phyloP scores from a whole-genome alignment of 805 yeast genomes.

The Teunomyces aglyptinius region DNA sequence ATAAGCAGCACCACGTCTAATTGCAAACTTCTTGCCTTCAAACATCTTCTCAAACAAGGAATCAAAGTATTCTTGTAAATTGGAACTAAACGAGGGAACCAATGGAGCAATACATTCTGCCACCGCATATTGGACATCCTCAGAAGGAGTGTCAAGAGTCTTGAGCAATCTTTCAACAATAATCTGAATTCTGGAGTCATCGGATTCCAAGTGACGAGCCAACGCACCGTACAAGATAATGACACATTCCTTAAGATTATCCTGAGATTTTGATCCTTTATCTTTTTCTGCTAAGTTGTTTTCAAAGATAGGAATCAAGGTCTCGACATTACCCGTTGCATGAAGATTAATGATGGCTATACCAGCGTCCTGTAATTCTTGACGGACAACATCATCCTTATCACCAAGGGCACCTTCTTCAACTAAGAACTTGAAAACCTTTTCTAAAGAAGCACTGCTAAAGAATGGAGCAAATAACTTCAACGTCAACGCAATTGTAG shows the following conservation, averaged over 20 bases:
- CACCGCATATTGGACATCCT: slow-evolving; percentile 84
- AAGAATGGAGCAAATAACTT: slow-evolving; percentile 54
- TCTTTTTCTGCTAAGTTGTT: slow-evolving; percentile 52
- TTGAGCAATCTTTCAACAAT: slow-evolving; percentile 68
- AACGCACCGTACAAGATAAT: slow-evolving; percentile 88
- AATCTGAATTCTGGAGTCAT: slow-evolving; percentile 62
- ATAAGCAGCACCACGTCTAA: slow-evolving; percentile 92
- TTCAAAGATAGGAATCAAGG: slow-evolving; percentile 80
- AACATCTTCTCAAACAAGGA: slow-evolving; percentile 59
- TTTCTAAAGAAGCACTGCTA: slow-evolving; percentile 42
- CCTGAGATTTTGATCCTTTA: slow-evolving; percentile 48
- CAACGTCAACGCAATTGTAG: slow-evolving; percentile 74
- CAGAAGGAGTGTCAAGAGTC: slow-evolving; percentile 84
- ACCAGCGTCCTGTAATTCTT: slow-evolving; percentile 89
- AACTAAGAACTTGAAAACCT: slow-evolving; percentile 62
- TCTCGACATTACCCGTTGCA: slow-evolving; percentile 68
- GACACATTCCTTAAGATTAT: slow-evolving; percentile 69
- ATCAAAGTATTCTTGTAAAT: slow-evolving; percentile 55
- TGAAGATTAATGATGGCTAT: slow-evolving; percentile 62
- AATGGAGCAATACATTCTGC: slow-evolving; percentile 85
- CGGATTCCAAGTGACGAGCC: slow-evolving; percentile 73
- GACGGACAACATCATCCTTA: slow-evolving; percentile 66
- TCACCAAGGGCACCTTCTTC: slow-evolving; percentile 71
- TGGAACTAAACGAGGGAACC: slow-evolving; percentile 53
- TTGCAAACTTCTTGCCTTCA: slow-evolving; percentile 44